These are phyloP conservation scores for Penicillium glabrum DNA, from an alignment of 2,329 filamentous ascomycete genomes.

Conservation along the genomic window DNA sequence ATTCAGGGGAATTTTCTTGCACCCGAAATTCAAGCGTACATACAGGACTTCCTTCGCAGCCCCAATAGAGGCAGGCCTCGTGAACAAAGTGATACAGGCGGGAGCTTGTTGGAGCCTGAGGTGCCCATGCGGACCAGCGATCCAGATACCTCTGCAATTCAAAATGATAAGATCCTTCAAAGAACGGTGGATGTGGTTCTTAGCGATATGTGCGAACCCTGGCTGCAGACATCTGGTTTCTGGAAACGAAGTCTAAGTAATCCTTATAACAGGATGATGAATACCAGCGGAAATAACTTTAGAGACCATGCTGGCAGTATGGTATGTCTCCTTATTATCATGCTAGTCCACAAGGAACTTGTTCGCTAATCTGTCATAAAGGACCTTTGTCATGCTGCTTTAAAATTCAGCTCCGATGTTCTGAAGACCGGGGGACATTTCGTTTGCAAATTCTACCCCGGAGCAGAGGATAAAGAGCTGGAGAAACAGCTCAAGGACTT, in stretches of 20 bases:
- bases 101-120: conserved; percentile 12
- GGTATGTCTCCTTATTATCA: conserved; percentile 56
- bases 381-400: conserved; percentile 86
- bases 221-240: conserved; percentile 76
- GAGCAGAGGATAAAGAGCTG: conserved; percentile 76
- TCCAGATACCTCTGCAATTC: not conserved
- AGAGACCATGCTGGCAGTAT: conserved; percentile 92
- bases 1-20: conserved; percentile 92
- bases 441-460: conserved; percentile 97
- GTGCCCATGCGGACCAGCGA: not conserved
- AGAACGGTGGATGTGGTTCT: conserved; percentile 85
- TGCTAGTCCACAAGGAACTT: not conserved
- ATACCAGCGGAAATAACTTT: conserved; percentile 85
- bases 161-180: conserved; percentile 30
- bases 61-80: conserved; percentile 58
- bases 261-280: conserved; percentile 98
- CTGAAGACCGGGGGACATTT: conserved; percentile 83
- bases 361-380: conserved; percentile 39
- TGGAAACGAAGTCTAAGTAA: conserved; percentile 89
- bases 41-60: conserved; percentile 72
- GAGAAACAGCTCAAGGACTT: conserved; percentile 72
- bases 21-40: conserved; percentile 50
- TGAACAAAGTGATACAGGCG: conserved; percentile 11
- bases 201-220: conserved; percentile 99
- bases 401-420: conserved; percentile 82